A percentile compares a stretch with the other conserved stretches of the same genome.
Conservation (phyloP, 495 filamentous ascomycete genomes). For the Penicillium riverlandense region DNA sequence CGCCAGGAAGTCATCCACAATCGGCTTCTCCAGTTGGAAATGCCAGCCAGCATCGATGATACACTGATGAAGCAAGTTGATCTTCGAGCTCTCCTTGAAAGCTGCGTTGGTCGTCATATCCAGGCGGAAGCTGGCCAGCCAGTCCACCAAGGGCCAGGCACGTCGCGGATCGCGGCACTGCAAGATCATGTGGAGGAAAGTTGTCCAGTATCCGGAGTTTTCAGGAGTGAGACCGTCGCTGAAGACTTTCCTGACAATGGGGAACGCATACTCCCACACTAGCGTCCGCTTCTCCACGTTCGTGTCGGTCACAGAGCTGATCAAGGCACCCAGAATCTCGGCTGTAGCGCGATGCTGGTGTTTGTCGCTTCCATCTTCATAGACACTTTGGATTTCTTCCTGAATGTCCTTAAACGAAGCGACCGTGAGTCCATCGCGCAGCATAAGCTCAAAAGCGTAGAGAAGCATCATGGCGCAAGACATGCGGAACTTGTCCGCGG, state of each 20-base stretch:
- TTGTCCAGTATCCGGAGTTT: slow-evolving; percentile 89
- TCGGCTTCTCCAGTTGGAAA: slow-evolving; percentile 87
- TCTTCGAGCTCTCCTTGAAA: slow-evolving; percentile 98
- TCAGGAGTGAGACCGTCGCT: slow-evolving; percentile 88
- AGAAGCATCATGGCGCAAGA: slow-evolving; percentile 77
- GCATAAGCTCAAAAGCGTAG: slow-evolving; percentile 81
- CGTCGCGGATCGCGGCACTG: slow-evolving; percentile 81
- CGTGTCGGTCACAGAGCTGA: slow-evolving; percentile 67
- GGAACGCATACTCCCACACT: slow-evolving; percentile 86
- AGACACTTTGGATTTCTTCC: slow-evolving; percentile 63
- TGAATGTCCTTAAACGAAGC: slow-evolving; percentile 86
- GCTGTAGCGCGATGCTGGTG: slow-evolving; percentile 95
- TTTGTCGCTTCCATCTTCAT: slow-evolving; percentile 90
- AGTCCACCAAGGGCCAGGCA: slow-evolving; percentile 77
- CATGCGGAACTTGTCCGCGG: slow-evolving; percentile 82
- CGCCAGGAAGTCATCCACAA: slow-evolving; percentile 77
- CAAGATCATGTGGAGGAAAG: slow-evolving; percentile 80
- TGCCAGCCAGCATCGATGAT: slow-evolving; percentile 92
- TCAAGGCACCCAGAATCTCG: slow-evolving; percentile 83
- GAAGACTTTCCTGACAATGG: slow-evolving; percentile 79
- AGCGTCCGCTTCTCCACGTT: slow-evolving; percentile 58
- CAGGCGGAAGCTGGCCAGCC: slow-evolving; percentile 75
- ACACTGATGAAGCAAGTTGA: slow-evolving; percentile 82
- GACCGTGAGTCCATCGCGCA: slow-evolving; percentile 57
- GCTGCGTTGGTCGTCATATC: slow-evolving; percentile 95